Evolutionary conservation across 768 basidiomycete species (phyloP), one percentile per base, ranked within the genome.

Genomic region (Naganishia vishniacii): DNA sequence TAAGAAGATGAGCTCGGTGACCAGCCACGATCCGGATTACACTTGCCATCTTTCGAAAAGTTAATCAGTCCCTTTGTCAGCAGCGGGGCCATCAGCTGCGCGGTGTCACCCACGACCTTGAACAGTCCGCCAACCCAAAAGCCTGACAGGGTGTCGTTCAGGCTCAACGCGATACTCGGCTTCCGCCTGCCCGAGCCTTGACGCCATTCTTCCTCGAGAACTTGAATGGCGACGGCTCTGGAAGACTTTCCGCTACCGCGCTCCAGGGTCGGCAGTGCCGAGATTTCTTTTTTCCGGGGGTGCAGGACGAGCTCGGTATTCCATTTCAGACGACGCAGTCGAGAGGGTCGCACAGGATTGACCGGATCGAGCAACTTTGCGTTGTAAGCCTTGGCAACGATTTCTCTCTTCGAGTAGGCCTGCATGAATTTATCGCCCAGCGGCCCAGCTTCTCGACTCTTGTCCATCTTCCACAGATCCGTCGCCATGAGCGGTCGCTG

Each of bases 401-500:
- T 53, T 20, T 82, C 79, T 44, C 87, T 80, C 8, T 71, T 73
- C 4, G 72, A 78, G 81, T 86, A 86, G 8, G 84, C 79, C 15
- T 74, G 79, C 61, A 88, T 82, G 26, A 89, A 80, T 67, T 79
- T 78, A 12, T 77, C 75, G 1, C 84, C 82, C 29, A 89, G 79
- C 20, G 70, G 65, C 0, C 80, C 81, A 16, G 83, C 79, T 81
- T 75, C 73, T 46, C 73, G 32, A 65, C 66, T 71, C 3, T 64
- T 49, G 48, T 75, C 73, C 70, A 75, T 69, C 70, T 74, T 84
- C 86, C 86, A 88, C 13, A 89, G 75, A 76, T 90, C 88, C 0
- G 85, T 83, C 0, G 85, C 85, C 70, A 87, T 86, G 9, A 90
- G 79, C 0, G 86, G 85, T 31, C 88, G 80, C 70, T 87, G 85